Evolutionary conservation across 306 rosid species (phyloP).

Genomic region (Lathyrus aphaca): DNA sequence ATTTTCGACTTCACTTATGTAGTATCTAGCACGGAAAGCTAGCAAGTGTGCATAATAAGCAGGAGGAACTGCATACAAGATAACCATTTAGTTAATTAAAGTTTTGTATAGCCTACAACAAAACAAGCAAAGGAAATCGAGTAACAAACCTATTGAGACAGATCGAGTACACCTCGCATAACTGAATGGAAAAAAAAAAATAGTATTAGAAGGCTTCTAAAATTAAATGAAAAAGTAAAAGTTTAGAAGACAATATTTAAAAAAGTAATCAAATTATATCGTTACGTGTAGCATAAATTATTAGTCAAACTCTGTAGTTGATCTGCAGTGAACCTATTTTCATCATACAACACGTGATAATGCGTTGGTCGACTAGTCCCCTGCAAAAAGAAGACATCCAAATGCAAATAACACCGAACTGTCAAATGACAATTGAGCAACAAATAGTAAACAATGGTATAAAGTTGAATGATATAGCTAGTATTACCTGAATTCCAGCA

Average conservation of each 20-base stretch:
- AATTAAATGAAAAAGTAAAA: not conserved
- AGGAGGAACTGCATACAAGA: constrained; percentile 48
- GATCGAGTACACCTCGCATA: constrained; percentile 56
- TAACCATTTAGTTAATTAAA: not conserved
- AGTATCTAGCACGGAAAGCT: constrained; percentile 50
- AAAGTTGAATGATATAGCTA: not conserved
- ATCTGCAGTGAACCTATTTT: constrained; percentile 37
- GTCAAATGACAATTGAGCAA: not conserved
- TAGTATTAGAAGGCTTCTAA: not conserved
- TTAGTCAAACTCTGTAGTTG: constrained; percentile 44
- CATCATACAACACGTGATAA: constrained; percentile 50
- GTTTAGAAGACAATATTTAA: not conserved
- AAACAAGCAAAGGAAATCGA: not conserved
- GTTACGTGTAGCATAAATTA: constrained; percentile 53
- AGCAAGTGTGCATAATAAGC: constrained; percentile 56
- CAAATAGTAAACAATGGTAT: not conserved
- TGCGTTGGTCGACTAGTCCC: constrained; percentile 55
- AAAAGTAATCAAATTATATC: not conserved
- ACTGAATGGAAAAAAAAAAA: constrained; percentile 7
- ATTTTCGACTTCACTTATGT: constrained; percentile 37
- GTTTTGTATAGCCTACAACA: not conserved
- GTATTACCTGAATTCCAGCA: constrained; percentile 71
- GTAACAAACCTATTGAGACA: constrained; percentile 46
- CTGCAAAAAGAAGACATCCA: constrained; percentile 30
- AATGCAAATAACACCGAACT: not conserved